Evolutionary conservation across 306 rosid species (phyloP).

Genomic region (Hippophae rhamnoides): DNA sequence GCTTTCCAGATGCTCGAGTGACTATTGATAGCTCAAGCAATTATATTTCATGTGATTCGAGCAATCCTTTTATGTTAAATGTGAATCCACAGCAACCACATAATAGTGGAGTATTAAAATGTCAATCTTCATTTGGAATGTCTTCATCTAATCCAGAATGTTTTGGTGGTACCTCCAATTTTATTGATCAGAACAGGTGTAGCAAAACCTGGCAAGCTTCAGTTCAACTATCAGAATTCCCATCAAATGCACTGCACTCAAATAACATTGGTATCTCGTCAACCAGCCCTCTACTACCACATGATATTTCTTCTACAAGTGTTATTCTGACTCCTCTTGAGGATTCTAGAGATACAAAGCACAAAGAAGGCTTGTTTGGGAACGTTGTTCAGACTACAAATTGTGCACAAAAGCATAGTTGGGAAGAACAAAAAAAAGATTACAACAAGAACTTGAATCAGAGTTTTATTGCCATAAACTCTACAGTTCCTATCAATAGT

Average conservation of each 20-base stretch:
- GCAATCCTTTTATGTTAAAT: no score
- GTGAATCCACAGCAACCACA: no score
- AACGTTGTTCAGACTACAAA: constrained; percentile 28
- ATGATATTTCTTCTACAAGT: constrained; percentile 38
- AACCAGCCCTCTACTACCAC: constrained; percentile 22
- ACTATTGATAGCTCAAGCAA: constrained; percentile 23
- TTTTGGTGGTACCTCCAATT: no score
- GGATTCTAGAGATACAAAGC: constrained; percentile 25
- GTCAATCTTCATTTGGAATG: background rate
- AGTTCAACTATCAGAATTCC: constrained; percentile 37
- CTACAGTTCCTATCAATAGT: constrained; percentile 22
- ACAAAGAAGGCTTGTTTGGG: constrained; percentile 50
- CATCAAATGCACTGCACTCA: constrained; percentile 37
- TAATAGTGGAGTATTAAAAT: no score
- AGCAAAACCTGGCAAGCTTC: constrained; percentile 48
- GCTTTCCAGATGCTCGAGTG: constrained; percentile 26
- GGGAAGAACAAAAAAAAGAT: constrained; percentile 40
- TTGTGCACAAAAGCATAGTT: constrained; percentile 25
- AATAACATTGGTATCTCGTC: constrained; percentile 32
- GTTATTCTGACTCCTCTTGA: constrained; percentile 28
- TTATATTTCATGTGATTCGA: constrained; percentile 13
- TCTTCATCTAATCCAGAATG: background rate
- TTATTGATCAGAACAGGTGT: constrained; percentile 24
- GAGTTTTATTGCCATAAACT: constrained; percentile 24
- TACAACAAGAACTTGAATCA: constrained; percentile 23